A percentile compares a stretch with the other conserved stretches of the same genome.
phyloP scores from a whole-genome alignment of 257 asterid species.

The Lantana camara region DNA sequence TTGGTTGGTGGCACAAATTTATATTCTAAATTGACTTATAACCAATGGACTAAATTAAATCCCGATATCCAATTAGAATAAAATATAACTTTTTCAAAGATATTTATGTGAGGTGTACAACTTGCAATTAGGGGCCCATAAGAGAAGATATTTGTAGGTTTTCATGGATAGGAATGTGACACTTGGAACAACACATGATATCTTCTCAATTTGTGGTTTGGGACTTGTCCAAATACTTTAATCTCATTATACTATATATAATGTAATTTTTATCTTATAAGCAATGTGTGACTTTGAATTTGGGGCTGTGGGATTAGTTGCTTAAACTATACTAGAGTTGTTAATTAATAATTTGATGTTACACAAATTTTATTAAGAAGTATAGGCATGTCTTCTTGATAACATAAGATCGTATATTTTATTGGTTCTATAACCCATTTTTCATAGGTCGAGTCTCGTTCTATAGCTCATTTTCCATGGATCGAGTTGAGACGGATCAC shows the following conservation, averaged over 20 bases:
- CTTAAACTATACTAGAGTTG: background rate
- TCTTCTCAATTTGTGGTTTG: conserved; percentile 54
- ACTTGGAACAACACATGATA: conserved; percentile 51
- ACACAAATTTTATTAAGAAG: too few species aligned
- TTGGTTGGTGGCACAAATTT: conserved; percentile 34
- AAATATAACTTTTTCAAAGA: conserved; percentile 19
- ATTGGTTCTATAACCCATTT: too few species aligned
- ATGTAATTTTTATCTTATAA: background rate
- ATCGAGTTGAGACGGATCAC: too few species aligned
- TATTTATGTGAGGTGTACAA: conserved; percentile 25
- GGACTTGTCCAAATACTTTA: conserved; percentile 44
- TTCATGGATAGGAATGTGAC: conserved; percentile 49
- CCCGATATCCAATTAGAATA: conserved; percentile 24
- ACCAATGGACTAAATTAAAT: conserved; percentile 33
- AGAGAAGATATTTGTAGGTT: conserved; percentile 59
- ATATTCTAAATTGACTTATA: conserved; percentile 14
- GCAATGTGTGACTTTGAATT: conserved; percentile 8
- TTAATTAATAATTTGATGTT: too few species aligned
- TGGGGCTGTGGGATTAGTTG: background rate
- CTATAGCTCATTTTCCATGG: too few species aligned
- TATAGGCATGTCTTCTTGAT: too few species aligned
- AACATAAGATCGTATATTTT: too few species aligned
- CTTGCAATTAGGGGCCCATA: conserved; percentile 37
- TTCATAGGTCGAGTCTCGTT: too few species aligned
- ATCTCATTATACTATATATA: background rate